A percentile compares a stretch with the other conserved stretches of the same genome.
Evolutionary conservation across 768 basidiomycete species (phyloP).

Genomic region (Pisolithus sp.): DNA sequence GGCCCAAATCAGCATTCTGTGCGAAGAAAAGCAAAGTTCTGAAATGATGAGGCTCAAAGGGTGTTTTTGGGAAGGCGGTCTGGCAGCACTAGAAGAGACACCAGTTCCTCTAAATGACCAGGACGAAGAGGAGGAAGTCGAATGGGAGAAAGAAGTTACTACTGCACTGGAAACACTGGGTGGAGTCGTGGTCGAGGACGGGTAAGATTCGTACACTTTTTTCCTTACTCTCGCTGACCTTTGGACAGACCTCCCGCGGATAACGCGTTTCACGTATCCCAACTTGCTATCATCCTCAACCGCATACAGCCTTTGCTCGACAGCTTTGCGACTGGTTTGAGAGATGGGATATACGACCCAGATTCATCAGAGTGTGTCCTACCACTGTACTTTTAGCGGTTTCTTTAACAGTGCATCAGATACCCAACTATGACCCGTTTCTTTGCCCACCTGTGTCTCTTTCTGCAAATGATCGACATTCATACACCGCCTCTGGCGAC

Average conservation of each 20-base stretch:
- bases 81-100: conserved; percentile 38
- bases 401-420: conserved; percentile 29
- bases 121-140: conserved; percentile 40
- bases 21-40: conserved; percentile 72
- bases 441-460: conserved; percentile 90
- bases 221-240: neutral
- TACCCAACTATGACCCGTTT: conserved; percentile 76
- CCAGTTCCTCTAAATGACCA: conserved; percentile 19
- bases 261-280: conserved; percentile 77
- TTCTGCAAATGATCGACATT: conserved; percentile 75
- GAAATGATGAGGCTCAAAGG: conserved; percentile 60
- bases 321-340: conserved; percentile 55
- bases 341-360: conserved; percentile 42
- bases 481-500: conserved; percentile 66
- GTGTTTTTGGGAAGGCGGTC: conserved; percentile 76
- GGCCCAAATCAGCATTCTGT: conserved; percentile 77
- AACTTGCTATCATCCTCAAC: conserved; percentile 71
- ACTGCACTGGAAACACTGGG: conserved; percentile 52
- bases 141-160: conserved; percentile 63
- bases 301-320: conserved; percentile 63
- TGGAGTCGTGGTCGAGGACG: conserved; percentile 54
- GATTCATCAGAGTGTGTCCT: conserved; percentile 50
- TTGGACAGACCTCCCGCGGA: conserved; percentile 49
- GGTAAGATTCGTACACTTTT: conserved; percentile 35
- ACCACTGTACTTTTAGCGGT: neutral